Evolutionary conservation across 2,329 filamentous ascomycete genomes (phyloP), one percentile per base, ranked within the genome.

Genomic region (Hortaea sp.): DNA sequence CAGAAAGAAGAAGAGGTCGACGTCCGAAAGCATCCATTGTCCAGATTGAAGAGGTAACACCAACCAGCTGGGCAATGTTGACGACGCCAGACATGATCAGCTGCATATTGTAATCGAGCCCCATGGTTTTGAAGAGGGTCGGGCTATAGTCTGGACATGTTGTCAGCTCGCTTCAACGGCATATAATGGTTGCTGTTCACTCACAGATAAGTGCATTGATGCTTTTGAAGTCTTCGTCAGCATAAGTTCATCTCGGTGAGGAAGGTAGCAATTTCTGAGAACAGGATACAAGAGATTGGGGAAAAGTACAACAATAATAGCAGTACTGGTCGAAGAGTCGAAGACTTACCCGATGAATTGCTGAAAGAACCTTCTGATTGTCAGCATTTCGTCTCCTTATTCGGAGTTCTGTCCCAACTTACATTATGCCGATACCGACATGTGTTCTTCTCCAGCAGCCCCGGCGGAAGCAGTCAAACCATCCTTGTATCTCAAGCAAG

Each of bases 351-450:
- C 68, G 6, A 68, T 62, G 38, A 69, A 62, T 47, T 70, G 66
- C 46, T 79, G 76, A 57, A 79, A 80, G 55, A 35, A 35, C 32
- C 32, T 35, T 9, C 9, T 9, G 32, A 9, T 35, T 9, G 32
- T 35, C 32, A 35, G 32, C 32, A n/a, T 35, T 35, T 9, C n/a
- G 32, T 35, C 7, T n/a, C n/a, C 7, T 35, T n/a, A 2, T n/a
- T 9, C 32, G 9, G 32, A 35, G 4, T 35, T n/a, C 4, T 20
- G 4, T 9, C 7, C 4, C 7, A n/a, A 9, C 32, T 35, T 79
- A 79, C 67, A 75, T 74, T 10, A 80, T 55, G 0, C 69, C 66
- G 5, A 72, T 61, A 20, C 74, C 77, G 12, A 79, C 65, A 41
- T 72, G 68, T 0, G 72, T 75, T 20, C 73, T 64, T 39, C 71